Evolutionary conservation across 768 basidiomycete species (phyloP), one percentile per base, ranked within the genome.

Genomic region (Chiua virens): DNA sequence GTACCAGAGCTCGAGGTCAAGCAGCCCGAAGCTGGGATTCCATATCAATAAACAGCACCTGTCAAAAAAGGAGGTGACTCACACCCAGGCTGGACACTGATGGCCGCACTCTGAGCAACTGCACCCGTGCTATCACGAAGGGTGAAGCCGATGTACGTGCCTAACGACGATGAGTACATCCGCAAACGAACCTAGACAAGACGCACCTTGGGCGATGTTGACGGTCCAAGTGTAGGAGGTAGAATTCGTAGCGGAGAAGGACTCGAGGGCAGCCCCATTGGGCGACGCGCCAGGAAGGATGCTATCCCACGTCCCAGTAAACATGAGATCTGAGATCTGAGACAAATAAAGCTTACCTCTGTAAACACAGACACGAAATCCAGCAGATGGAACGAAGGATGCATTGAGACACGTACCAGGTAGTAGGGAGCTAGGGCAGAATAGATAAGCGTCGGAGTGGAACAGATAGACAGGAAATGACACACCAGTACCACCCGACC

Each of bases 91-190:
- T 65, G 58, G 54, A 88, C 63, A 15, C 66, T 72, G 73, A 89
- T 76, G 3, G 80, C 28, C 7, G 77, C 87, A 3, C 78, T 69
- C 58, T 83, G 83, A 0, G 65, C 73, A 42, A 64, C 22, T 0
- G 20, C 0, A 60, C 92, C 91, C 28, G 71, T 79, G 49, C 50
- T 65, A 61, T 94, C 92, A 63, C 78, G 79, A 54, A 93, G 53
- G 13, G 71, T 74, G 25, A 92, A 64, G 45, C 80, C 83, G 49
- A 92, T 65, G 36, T 57, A 64, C 5, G 76, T 78, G n/a, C 73
- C 85, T 82, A 28, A 7, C 4, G 8, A 22, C 10, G 5, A 21
- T 49, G 21, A 6, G 38, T 25, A 10, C 22, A 14, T 32, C n/a
- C 4, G 39, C 8, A 20, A 5, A 20, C 4, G 20, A 32, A 41